Conservation (phyloP, 2,329 filamentous ascomycete genomes). For the Harringtonia aguacate region DNA sequence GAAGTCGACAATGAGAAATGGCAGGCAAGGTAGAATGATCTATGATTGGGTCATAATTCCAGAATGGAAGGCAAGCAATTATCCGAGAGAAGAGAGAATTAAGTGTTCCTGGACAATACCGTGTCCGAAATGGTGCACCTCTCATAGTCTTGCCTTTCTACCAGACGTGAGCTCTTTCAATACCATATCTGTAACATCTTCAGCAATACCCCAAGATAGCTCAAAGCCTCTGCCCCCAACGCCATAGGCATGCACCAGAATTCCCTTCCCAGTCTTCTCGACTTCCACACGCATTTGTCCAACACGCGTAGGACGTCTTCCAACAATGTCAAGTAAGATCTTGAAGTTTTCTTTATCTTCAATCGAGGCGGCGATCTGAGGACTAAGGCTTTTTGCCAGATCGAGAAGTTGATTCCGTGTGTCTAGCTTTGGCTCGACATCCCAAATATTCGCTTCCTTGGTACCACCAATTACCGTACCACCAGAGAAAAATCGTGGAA, state of each 20-base stretch:
- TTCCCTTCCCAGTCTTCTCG: conserved; percentile 24
- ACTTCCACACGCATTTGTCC: conserved; percentile 41
- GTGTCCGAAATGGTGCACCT: too few relatives aligned
- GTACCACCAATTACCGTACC: conserved; percentile 53
- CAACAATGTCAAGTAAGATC: conserved; percentile 27
- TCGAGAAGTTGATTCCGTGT: conserved; percentile 16
- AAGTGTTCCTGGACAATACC: too few relatives aligned
- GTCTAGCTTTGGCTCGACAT: too few relatives aligned
- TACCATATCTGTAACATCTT: too few relatives aligned
- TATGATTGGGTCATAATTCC: too few relatives aligned
- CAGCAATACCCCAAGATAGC: conserved; percentile 48
- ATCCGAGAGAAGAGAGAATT: too few relatives aligned
- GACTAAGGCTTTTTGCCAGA: conserved; percentile 13
- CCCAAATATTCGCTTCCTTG: too few relatives aligned
- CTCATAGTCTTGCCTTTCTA: too few relatives aligned
- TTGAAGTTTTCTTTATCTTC: conserved; percentile 9
- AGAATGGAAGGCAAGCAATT: too few relatives aligned
- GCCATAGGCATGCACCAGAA: conserved; percentile 45
- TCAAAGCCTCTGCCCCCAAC: conserved; percentile 51
- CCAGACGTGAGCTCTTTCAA: too few relatives aligned
- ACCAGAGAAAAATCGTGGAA: conserved; percentile 48
- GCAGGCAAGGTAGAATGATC: too few relatives aligned
- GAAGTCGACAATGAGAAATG: too few relatives aligned
- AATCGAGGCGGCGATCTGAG: neutral
- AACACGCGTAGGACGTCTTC: conserved; percentile 31